A percentile compares a stretch with the other conserved stretches of the same genome.
Evolutionary conservation across 306 rosid genomes (phyloP).

Genomic region (Vigna nakashimae): DNA sequence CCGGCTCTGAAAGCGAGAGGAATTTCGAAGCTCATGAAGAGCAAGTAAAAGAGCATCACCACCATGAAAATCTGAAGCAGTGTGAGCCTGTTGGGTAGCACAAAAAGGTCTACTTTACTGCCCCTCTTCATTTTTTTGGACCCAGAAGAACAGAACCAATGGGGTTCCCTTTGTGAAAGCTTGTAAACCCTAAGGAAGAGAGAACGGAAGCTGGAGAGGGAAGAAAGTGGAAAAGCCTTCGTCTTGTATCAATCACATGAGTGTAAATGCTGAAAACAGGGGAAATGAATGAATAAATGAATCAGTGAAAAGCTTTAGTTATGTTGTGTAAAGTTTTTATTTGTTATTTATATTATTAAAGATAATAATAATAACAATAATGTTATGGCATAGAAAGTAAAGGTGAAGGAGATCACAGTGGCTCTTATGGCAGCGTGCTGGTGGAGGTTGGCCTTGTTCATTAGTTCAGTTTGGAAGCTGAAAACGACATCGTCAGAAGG

Average conservation of each 20-base stretch:
- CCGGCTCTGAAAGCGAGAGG: conserved; percentile 66
- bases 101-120: conserved; percentile 61
- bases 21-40: conserved; percentile 83
- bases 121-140: conserved; percentile 65
- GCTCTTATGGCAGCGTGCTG: neutral
- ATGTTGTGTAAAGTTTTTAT: conserved; percentile 6
- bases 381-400: conserved; percentile 14
- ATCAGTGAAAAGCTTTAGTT: neutral
- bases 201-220: neutral
- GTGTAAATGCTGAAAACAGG: conserved; percentile 21
- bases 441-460: conserved; percentile 26
- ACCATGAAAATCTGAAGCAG: conserved; percentile 76
- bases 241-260: conserved; percentile 21
- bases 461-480: conserved; percentile 4
- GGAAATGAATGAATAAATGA: neutral
- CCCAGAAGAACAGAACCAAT: conserved; percentile 29
- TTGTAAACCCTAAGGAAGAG: conserved; percentile 47
- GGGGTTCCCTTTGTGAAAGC: conserved; percentile 24
- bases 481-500: conserved; percentile 37
- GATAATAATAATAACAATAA: too few relatives aligned
- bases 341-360: neutral
- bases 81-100: conserved; percentile 60
- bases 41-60: conserved; percentile 62
- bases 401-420: neutral
- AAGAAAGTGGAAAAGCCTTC: conserved; percentile 1